phyloP scores from a whole-genome alignment of 495 filamentous ascomycete species.

The Zalerion maritima region DNA sequence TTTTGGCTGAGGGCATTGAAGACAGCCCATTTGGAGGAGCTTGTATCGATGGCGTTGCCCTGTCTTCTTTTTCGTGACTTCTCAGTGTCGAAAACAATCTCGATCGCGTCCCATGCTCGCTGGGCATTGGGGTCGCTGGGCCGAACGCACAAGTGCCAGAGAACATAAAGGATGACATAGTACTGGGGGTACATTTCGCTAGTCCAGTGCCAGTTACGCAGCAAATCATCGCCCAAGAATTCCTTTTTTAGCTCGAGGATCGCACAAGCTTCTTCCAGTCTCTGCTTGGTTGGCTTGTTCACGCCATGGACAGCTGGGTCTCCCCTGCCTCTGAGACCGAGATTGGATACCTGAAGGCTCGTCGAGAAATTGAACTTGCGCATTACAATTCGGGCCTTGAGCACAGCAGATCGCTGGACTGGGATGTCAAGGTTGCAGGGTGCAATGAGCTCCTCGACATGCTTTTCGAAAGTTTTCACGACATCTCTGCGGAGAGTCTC shows the following conservation, averaged over 20 bases:
- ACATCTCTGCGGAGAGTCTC: too few species aligned
- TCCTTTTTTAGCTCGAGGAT: conserved; percentile 4
- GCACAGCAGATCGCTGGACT: conserved; percentile 2
- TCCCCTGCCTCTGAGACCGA: too few species aligned
- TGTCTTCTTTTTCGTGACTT: too few species aligned
- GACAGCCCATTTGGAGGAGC: too few species aligned
- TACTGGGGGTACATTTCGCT: conserved; percentile 6
- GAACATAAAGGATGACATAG: conserved; percentile 4
- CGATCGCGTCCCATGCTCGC: conserved; percentile 5
- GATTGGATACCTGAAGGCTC: conserved; percentile 2
- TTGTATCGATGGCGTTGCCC: too few species aligned
- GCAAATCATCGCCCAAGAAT: conserved; percentile 3
- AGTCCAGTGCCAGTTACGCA: conserved; percentile 4
- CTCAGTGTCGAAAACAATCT: conserved; percentile 2
- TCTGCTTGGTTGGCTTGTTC: conserved; percentile 4
- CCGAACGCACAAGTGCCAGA: conserved; percentile 8
- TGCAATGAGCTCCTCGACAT: conserved; percentile 2
- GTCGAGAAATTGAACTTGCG: conserved; percentile 7
- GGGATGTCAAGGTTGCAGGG: conserved; percentile 7
- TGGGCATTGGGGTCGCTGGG: conserved; percentile 2
- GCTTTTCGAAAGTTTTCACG: too few species aligned
- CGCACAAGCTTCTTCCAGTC: conserved; percentile 2
- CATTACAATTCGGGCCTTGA: conserved; percentile 2
- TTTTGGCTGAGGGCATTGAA: too few species aligned
- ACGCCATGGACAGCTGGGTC: conserved; percentile 1